A percentile compares a stretch with the other conserved stretches of the same genome.
Conservation (phyloP, 1,284 basidiomycete genomes). For the Bjerkandera adusta region DNA sequence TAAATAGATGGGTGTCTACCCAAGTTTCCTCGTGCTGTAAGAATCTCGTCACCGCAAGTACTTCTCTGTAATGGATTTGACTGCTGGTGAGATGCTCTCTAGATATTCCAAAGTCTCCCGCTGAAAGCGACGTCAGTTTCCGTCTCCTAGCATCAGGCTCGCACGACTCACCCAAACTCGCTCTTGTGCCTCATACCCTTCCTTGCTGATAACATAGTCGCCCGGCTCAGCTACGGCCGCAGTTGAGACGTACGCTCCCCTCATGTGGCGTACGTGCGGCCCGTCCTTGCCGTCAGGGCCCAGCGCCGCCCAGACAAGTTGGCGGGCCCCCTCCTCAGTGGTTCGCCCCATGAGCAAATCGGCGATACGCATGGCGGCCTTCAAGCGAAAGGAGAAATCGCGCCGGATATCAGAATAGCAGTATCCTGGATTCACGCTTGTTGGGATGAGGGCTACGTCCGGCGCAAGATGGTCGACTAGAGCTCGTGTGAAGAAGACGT, state of each 20-base stretch:
- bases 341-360: neutral
- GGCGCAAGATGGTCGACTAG: conserved; percentile 10
- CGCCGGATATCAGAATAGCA: conserved; percentile 12
- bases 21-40: too few species aligned
- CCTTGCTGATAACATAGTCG: conserved; percentile 9
- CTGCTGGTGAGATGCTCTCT: too few species aligned
- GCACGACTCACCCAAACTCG: conserved; percentile 8
- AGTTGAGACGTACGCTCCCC: conserved; percentile 9
- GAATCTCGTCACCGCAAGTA: too few species aligned
- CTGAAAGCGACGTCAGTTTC: neutral
- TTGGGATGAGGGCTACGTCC: conserved; percentile 4
- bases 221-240: neutral
- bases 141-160: too few species aligned
- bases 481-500: conserved; percentile 15
- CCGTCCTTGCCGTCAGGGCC: conserved; percentile 8
- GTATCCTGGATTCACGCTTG: conserved; percentile 11
- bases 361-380: neutral
- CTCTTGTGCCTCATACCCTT: conserved; percentile 4
- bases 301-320: conserved; percentile 10
- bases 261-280: conserved; percentile 1
- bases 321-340: conserved; percentile 14
- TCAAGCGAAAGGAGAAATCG: neutral
- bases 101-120: conserved; percentile 7
- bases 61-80: too few species aligned
- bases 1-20: too few species aligned